Evolutionary conservation across 139 green algal species (phyloP).

Genomic region (Chlamydomonas sp.): DNA sequence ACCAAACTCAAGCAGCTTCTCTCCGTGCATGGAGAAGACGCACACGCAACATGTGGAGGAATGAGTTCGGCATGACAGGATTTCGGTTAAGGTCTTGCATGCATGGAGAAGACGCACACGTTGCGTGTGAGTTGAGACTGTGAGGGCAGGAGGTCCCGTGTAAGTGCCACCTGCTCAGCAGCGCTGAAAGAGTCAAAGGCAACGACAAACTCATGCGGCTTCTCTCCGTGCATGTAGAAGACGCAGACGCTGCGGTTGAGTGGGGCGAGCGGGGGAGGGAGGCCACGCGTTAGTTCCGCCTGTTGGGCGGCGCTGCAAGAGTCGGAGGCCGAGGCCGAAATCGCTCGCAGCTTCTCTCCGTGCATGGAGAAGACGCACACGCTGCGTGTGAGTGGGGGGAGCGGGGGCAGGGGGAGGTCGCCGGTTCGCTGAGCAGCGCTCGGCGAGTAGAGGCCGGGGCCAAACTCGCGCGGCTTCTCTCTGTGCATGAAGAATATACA

Average conservation of each 20-base stretch:
- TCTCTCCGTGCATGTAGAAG: constrained; percentile 35
- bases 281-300: too few species aligned
- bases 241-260: not conserved
- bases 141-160: too few species aligned
- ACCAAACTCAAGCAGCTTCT: constrained; percentile 43
- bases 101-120: too few species aligned
- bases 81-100: too few species aligned
- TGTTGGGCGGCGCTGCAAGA: too few species aligned
- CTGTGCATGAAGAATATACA: constrained; percentile 29
- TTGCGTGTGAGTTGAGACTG: too few species aligned
- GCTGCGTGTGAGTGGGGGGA: too few species aligned
- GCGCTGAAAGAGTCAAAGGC: not conserved
- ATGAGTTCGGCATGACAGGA: too few species aligned
- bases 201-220: constrained; percentile 38
- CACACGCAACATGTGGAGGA: too few species aligned
- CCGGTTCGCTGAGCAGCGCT: not conserved
- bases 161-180: too few species aligned
- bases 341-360: constrained; percentile 34
- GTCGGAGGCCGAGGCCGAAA: constrained; percentile 28
- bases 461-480: constrained; percentile 43
- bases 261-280: too few species aligned
- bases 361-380: constrained; percentile 25
- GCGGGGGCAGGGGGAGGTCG: not conserved
- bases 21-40: constrained; percentile 29
- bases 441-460: not conserved